Evolutionary conservation across 177 flowering plant genomes (phyloP).

Genomic region (Telopea speciosissima): DNA sequence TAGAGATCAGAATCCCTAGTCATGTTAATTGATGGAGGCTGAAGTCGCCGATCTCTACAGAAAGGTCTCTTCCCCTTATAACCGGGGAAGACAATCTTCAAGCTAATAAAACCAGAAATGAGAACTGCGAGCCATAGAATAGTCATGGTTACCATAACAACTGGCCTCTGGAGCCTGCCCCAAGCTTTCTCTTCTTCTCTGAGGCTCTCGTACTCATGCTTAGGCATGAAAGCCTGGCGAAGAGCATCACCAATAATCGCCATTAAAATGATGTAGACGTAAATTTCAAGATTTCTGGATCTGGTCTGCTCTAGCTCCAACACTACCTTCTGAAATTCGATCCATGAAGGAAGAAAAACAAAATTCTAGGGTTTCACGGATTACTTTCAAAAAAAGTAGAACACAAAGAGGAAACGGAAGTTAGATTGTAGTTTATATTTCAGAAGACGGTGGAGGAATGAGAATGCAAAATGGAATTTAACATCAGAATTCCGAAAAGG

Average conservation of each 20-base stretch:
- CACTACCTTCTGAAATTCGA: neutral
- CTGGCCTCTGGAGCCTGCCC: constrained; percentile 59
- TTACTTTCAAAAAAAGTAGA: neutral
- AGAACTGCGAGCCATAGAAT: constrained; percentile 35
- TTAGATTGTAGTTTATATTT: too few species aligned
- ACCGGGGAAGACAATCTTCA: constrained; percentile 69
- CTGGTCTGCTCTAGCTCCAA: neutral
- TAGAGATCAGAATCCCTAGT: constrained; percentile 49
- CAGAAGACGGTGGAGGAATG: too few species aligned
- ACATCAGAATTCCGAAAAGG: too few species aligned
- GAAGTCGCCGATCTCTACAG: constrained; percentile 46
- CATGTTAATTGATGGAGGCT: constrained; percentile 32
- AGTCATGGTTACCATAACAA: constrained; percentile 18
- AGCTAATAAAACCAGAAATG: constrained; percentile 42
- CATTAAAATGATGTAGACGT: constrained; percentile 27
- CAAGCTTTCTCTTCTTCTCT: constrained; percentile 81
- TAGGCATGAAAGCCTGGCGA: constrained; percentile 93
- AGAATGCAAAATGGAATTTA: too few species aligned
- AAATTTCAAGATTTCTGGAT: neutral
- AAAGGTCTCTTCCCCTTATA: constrained; percentile 48
- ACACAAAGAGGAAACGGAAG: too few species aligned
- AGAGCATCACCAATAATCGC: constrained; percentile 73
- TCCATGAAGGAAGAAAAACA: neutral
- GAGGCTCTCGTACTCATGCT: constrained; percentile 75
- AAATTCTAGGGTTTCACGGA: neutral